Conservation (phyloP, 1,284 basidiomycete genomes). For the Phellinidium pouzarii region DNA sequence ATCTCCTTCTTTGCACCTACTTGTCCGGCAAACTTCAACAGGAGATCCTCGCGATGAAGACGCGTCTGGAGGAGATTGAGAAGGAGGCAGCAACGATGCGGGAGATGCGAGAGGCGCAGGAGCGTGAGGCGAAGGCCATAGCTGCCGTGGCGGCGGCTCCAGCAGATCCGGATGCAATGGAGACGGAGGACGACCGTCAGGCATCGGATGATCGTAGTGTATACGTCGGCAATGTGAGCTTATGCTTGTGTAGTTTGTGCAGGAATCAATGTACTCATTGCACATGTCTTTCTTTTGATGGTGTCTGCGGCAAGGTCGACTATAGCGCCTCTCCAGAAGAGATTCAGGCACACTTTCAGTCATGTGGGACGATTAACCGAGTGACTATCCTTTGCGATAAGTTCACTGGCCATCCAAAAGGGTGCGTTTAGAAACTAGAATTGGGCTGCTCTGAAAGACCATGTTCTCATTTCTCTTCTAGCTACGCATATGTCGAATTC, state of each 20-base stretch:
- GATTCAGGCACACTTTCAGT: constrained; percentile 95
- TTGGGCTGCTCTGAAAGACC: not conserved
- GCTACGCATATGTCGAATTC: constrained; percentile 99
- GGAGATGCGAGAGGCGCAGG: constrained; percentile 80
- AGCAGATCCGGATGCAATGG: constrained; percentile 38
- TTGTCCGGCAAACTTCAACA: constrained; percentile 26
- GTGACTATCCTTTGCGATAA: constrained; percentile 99
- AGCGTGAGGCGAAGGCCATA: constrained; percentile 29
- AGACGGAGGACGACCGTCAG: constrained; percentile 71
- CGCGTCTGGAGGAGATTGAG: constrained; percentile 90
- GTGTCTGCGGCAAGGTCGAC: constrained; percentile 67
- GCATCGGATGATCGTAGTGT: constrained; percentile 84
- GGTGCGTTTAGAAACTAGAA: constrained; percentile 45
- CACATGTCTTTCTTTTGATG: not conserved
- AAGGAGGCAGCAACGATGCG: constrained; percentile 83
- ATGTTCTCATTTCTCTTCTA: constrained; percentile 27
- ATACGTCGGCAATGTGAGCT: constrained; percentile 93
- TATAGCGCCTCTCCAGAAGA: constrained; percentile 98
- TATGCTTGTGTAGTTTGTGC: constrained; percentile 15
- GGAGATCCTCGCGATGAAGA: constrained; percentile 88
- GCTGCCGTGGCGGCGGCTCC: constrained; percentile 33
- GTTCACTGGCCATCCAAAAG: constrained; percentile 99
- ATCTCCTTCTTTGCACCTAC: not conserved
- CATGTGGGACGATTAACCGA: constrained; percentile 97
- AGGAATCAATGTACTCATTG: constrained; percentile 4